Percentiles rank a stretch among this genome's conserved stretches.
phyloP scores from a whole-genome alignment of 768 basidiomycete genomes.

The Phanerodontia chrysosporium region DNA sequence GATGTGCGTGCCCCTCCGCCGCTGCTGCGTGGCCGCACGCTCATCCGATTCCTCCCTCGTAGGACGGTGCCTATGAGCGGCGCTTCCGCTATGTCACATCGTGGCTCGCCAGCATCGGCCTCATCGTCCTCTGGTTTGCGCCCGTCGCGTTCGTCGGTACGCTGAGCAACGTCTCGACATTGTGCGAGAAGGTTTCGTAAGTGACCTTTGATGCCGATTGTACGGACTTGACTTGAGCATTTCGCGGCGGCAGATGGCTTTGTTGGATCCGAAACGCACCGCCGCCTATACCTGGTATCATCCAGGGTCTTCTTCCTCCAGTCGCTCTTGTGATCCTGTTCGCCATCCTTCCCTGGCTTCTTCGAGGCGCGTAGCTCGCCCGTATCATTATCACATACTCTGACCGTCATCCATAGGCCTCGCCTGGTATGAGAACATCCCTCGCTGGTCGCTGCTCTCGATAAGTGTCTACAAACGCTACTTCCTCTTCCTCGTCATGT shows the following conservation, averaged over 20 bases:
- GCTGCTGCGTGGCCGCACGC: too few species aligned
- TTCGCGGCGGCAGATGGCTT: slow-evolving; percentile 54
- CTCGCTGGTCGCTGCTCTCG: slow-evolving; percentile 61
- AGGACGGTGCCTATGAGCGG: slow-evolving; percentile 44
- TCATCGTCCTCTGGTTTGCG: slow-evolving; percentile 62
- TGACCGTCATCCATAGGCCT: slow-evolving; percentile 32
- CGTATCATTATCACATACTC: neutral
- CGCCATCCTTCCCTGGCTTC: slow-evolving; percentile 52
- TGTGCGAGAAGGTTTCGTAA: slow-evolving; percentile 44
- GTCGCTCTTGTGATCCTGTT: slow-evolving; percentile 58
- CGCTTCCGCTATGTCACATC: slow-evolving; percentile 50
- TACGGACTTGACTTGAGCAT: too few species aligned
- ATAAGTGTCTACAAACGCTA: slow-evolving; percentile 67
- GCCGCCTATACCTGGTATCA: slow-evolving; percentile 39
- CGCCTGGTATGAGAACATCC: slow-evolving; percentile 70
- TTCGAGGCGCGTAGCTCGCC: slow-evolving; percentile 47
- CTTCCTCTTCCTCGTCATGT: slow-evolving; percentile 61
- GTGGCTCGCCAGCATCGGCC: slow-evolving; percentile 51
- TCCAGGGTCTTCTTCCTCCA: slow-evolving; percentile 66
- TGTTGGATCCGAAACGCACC: slow-evolving; percentile 41
- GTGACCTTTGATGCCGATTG: too few species aligned
- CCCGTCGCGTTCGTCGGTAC: slow-evolving; percentile 65
- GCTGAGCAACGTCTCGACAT: slow-evolving; percentile 52
- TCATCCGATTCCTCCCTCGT: too few species aligned
- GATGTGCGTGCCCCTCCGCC: slow-evolving; percentile 40